phyloP scores from a whole-genome alignment of 306 rosid species.

The Gynostemma pentaphyllum region DNA sequence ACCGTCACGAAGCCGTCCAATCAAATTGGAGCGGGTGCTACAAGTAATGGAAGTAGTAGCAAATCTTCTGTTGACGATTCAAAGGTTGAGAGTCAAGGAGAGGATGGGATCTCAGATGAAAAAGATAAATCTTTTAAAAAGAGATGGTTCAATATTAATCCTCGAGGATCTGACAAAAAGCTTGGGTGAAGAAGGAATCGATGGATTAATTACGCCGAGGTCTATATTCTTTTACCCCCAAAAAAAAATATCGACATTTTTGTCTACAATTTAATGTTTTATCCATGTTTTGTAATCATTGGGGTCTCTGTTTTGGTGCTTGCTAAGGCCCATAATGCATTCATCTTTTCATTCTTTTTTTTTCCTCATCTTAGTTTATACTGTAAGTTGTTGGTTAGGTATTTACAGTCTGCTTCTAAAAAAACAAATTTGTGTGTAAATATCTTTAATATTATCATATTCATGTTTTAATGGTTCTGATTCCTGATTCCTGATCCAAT shows the following conservation, averaged over 20 bases:
- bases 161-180: conserved; percentile 52
- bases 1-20: conserved; percentile 28
- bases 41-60: conserved; percentile 72
- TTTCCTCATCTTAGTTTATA: conserved; percentile 27
- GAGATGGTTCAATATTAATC: conserved; percentile 92
- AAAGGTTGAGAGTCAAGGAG: conserved; percentile 55
- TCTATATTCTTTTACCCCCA: background rate
- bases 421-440: conserved; percentile 27
- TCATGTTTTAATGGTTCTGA: background rate
- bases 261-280: background rate
- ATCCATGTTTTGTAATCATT: conserved; percentile 7
- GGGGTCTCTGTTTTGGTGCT: conserved; percentile 17
- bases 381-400: conserved; percentile 25
- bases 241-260: background rate
- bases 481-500: too few relatives aligned
- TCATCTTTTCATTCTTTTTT: conserved; percentile 20
- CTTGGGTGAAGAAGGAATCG: conserved; percentile 28
- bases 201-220: conserved; percentile 10
- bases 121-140: conserved; percentile 76
- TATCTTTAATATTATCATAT: conserved; percentile 11
- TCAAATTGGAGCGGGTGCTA: conserved; percentile 29
- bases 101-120: conserved; percentile 79
- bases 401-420: conserved; percentile 17
- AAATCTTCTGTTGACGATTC: conserved; percentile 52
- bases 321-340: conserved; percentile 21